A percentile compares a stretch with the other conserved stretches of the same genome.
Conservation (phyloP, 768 basidiomycete species). For the Butyriboletus loyo region DNA sequence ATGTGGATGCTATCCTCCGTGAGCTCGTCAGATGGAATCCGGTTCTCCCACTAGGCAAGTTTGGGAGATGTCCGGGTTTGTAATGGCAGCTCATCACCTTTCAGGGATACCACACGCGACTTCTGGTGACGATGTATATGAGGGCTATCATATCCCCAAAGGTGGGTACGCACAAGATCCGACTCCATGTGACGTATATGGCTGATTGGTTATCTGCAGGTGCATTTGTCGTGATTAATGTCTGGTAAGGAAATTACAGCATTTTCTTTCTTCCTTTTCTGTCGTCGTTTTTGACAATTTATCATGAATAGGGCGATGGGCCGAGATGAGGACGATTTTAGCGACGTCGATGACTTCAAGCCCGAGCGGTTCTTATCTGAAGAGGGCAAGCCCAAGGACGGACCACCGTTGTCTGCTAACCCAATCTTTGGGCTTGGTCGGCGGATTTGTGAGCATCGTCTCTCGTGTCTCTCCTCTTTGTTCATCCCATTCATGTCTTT, state of each 20-base stretch:
- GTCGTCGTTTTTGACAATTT: background rate
- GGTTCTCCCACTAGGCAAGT: slow-evolving; percentile 22
- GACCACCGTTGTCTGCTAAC: slow-evolving; percentile 10
- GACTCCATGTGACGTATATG: background rate
- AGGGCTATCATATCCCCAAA: slow-evolving; percentile 42
- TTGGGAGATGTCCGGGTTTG: background rate
- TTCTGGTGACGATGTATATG: slow-evolving; percentile 23
- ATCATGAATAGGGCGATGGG: slow-evolving; percentile 20
- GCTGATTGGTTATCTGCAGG: slow-evolving; percentile 13
- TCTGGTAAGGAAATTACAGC: slow-evolving; percentile 26
- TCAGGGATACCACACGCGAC: slow-evolving; percentile 27
- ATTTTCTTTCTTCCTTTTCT: too few relatives aligned
- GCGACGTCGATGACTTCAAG: slow-evolving; percentile 23
- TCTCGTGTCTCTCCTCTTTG: too few relatives aligned
- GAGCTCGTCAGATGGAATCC: slow-evolving; percentile 33
- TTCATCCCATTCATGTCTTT: background rate
- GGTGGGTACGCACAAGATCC: slow-evolving; percentile 16
- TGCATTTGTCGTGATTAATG: slow-evolving; percentile 33
- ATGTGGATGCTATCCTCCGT: slow-evolving; percentile 40
- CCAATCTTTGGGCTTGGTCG: slow-evolving; percentile 26
- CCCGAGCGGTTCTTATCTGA: slow-evolving; percentile 25
- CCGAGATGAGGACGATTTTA: slow-evolving; percentile 15
- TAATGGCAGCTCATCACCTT: background rate
- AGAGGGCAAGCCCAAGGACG: slow-evolving; percentile 11
- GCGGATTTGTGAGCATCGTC: slow-evolving; percentile 18